Conservation (phyloP, 257 asterid species). For the Linaria vulgaris region DNA sequence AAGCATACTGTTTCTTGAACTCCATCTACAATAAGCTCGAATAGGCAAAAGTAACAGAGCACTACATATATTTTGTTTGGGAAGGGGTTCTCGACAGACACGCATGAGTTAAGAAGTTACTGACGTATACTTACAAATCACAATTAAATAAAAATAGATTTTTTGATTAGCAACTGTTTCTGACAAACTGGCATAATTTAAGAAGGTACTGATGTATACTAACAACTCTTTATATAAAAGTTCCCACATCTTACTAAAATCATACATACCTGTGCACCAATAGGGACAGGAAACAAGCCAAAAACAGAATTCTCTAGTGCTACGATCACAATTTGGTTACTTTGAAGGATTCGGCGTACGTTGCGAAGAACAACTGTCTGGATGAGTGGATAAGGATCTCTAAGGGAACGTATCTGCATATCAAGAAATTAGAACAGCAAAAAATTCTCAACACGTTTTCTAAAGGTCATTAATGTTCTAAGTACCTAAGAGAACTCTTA, state of each 20-base stretch:
- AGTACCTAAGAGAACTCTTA: too few relatives aligned
- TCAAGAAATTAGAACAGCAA: slow-evolving; percentile 30
- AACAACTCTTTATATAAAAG: slow-evolving; percentile 15
- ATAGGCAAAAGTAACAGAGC: slow-evolving; percentile 21
- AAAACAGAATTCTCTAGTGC: slow-evolving; percentile 78
- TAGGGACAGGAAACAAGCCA: slow-evolving; percentile 94
- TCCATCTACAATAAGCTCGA: background rate
- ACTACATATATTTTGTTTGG: slow-evolving; percentile 12
- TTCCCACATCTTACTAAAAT: slow-evolving; percentile 20
- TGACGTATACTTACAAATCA: too few relatives aligned
- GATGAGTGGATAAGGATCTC: slow-evolving; percentile 85
- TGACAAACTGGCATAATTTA: background rate
- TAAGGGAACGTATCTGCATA: slow-evolving; percentile 87
- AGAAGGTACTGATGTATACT: slow-evolving; percentile 4
- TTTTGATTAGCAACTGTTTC: background rate
- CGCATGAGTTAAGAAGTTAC: too few relatives aligned
- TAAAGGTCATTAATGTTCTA: background rate
- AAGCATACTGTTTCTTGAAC: too few relatives aligned
- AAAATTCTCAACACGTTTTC: slow-evolving; percentile 19
- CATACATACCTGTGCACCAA: slow-evolving; percentile 90
- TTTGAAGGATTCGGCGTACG: slow-evolving; percentile 72
- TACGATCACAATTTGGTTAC: slow-evolving; percentile 63
- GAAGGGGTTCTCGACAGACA: too few relatives aligned
- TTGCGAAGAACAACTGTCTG: slow-evolving; percentile 93
- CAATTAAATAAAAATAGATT: too few relatives aligned